Percentiles rank a stretch among this genome's conserved stretches.
Evolutionary conservation across 352 stramenopile genomes (phyloP).

Genomic region (Peronospora tabacina): DNA sequence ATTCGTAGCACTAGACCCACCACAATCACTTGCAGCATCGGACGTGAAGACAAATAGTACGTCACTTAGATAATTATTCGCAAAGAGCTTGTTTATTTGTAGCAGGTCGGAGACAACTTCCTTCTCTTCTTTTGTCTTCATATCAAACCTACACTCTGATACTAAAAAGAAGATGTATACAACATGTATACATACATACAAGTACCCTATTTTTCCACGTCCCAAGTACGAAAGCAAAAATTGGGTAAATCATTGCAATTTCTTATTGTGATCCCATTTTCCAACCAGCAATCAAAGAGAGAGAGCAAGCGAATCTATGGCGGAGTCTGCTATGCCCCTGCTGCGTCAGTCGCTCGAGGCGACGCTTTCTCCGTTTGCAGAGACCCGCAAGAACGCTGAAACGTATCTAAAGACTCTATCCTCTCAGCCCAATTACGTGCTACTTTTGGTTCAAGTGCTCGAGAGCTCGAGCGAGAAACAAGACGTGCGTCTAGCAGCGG

Average conservation of each 20-base stretch:
- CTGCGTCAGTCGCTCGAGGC: slow-evolving; percentile 68
- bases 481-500: slow-evolving; percentile 63
- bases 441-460: slow-evolving; percentile 66
- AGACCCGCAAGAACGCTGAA: slow-evolving; percentile 65
- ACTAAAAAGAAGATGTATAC: background rate
- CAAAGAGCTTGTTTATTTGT: slow-evolving; percentile 50
- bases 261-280: background rate
- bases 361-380: slow-evolving; percentile 65
- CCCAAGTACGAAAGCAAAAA: background rate
- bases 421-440: slow-evolving; percentile 57
- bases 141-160: background rate
- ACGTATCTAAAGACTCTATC: slow-evolving; percentile 54
- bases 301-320: slow-evolving; percentile 26
- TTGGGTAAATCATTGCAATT: background rate
- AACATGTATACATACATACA: background rate
- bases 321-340: slow-evolving; percentile 56
- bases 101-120: slow-evolving; percentile 45
- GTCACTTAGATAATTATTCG: slow-evolving; percentile 68
- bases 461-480: slow-evolving; percentile 50
- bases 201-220: background rate
- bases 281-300: background rate
- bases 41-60: slow-evolving; percentile 69
- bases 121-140: slow-evolving; percentile 10
- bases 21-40: slow-evolving; percentile 12
- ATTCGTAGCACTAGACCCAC: background rate